A percentile compares a stretch with the other conserved stretches of the same genome.
These are phyloP conservation scores for Hericium coralloides DNA, from an alignment of 768 basidiomycete species.

Conservation along the genomic window DNA sequence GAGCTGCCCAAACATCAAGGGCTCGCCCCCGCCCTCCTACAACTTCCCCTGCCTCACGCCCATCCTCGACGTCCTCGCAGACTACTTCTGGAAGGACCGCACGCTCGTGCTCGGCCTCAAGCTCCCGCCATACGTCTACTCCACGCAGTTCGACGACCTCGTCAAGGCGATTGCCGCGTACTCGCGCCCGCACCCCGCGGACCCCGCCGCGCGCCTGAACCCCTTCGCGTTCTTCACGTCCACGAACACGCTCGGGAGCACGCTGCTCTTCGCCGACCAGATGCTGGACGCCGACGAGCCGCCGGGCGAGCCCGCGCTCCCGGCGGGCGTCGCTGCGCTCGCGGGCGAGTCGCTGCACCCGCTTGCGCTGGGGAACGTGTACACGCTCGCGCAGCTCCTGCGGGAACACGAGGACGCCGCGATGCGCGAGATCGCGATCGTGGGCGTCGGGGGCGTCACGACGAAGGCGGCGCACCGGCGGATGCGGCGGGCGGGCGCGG, in stretches of 20 bases:
- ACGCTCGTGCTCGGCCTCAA: slow-evolving; percentile 67
- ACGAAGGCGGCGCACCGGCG: slow-evolving; percentile 47
- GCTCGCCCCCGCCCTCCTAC: slow-evolving; percentile 60
- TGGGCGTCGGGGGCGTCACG: slow-evolving; percentile 81
- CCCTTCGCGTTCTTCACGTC: slow-evolving; percentile 14
- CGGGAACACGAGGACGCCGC: slow-evolving; percentile 29
- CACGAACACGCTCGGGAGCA: slow-evolving; percentile 13
- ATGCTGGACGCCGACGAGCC: background rate
- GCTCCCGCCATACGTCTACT: slow-evolving; percentile 14
- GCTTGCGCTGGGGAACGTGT: slow-evolving; percentile 71
- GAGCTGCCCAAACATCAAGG: slow-evolving; percentile 72
- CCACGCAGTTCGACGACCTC: slow-evolving; percentile 11
- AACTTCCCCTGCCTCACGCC: slow-evolving; percentile 39
- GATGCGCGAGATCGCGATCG: slow-evolving; percentile 43
- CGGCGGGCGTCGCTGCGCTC: slow-evolving; percentile 59
- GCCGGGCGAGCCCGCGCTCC: slow-evolving; percentile 43
- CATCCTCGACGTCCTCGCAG: slow-evolving; percentile 46
- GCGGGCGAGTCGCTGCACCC: slow-evolving; percentile 73
- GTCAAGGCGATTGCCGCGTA: slow-evolving; percentile 4
- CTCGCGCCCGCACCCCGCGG: slow-evolving; percentile 9
- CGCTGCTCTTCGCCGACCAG: slow-evolving; percentile 10
- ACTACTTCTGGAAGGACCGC: slow-evolving; percentile 37
- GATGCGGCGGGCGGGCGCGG: slow-evolving; percentile 71
- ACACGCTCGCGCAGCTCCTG: slow-evolving; percentile 48
- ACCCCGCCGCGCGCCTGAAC: background rate